Evolutionary conservation across 306 rosid genomes (phyloP).

Genomic region (barrel medic (Medicago truncatula)): MtrunA17r5.0-ANR NC_053048.1:6326501-6327000

Average conservation of each 20-base stretch:
- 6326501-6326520: no score
- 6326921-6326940: slow-evolving; percentile 8
- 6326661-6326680: no score
- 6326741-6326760: not conserved
- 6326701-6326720: not conserved
- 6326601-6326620: no score
- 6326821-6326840: slow-evolving; percentile 33
- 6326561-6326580: no score
- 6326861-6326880: slow-evolving; percentile 10
- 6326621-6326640: no score
- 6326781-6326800: slow-evolving; percentile 11
- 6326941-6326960: not conserved
- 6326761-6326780: not conserved
- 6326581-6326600: no score
- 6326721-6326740: not conserved
- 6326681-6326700: no score
- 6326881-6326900: slow-evolving; percentile 15
- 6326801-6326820: slow-evolving; percentile 31
- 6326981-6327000: no score
- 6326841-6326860: not conserved
- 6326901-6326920: slow-evolving; percentile 29
- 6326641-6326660: no score
- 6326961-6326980: not conserved
- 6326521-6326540: no score
- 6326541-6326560: no score